Evolutionary conservation across 1,284 basidiomycete species (phyloP).

Genomic region (Ganoderma multipileum): DNA sequence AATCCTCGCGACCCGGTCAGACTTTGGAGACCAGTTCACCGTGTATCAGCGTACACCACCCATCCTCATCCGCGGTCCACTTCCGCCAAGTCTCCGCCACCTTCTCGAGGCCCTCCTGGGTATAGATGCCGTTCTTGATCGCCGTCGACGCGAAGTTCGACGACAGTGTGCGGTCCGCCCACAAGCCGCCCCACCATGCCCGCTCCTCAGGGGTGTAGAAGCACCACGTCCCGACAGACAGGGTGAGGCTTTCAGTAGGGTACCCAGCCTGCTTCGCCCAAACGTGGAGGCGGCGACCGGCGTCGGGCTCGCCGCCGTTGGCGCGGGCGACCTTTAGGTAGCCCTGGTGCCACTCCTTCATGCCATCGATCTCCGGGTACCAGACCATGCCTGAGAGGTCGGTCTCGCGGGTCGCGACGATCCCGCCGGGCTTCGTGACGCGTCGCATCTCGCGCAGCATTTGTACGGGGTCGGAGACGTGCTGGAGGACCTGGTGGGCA

Average conservation of each 20-base stretch:
- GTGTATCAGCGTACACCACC: conserved; percentile 43
- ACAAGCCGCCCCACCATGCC: conserved; percentile 43
- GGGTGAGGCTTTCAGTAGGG: conserved; percentile 33
- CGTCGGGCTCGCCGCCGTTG: conserved; percentile 40
- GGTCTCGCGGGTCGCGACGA: conserved; percentile 49
- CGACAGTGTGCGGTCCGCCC: conserved; percentile 42
- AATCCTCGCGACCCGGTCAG: neutral
- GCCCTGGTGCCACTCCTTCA: conserved; percentile 37
- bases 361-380: conserved; percentile 40
- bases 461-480: conserved; percentile 47
- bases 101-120: conserved; percentile 36
- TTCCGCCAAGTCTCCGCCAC: conserved; percentile 38
- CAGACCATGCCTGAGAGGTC: conserved; percentile 40
- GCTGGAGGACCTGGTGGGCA: conserved; percentile 53
- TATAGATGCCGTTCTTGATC: conserved; percentile 38
- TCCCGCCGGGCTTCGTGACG: conserved; percentile 49
- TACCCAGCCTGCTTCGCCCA: conserved; percentile 44
- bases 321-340: conserved; percentile 37
- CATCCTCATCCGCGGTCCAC: conserved; percentile 44
- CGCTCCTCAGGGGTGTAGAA: conserved; percentile 43
- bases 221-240: conserved; percentile 43
- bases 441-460: conserved; percentile 51
- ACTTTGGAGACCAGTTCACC: conserved; percentile 40
- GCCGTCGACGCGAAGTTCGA: conserved; percentile 42
- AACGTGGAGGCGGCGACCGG: conserved; percentile 38